Conservation (phyloP, 169 alveolate species). For the Plasmodium fragile region DNA sequence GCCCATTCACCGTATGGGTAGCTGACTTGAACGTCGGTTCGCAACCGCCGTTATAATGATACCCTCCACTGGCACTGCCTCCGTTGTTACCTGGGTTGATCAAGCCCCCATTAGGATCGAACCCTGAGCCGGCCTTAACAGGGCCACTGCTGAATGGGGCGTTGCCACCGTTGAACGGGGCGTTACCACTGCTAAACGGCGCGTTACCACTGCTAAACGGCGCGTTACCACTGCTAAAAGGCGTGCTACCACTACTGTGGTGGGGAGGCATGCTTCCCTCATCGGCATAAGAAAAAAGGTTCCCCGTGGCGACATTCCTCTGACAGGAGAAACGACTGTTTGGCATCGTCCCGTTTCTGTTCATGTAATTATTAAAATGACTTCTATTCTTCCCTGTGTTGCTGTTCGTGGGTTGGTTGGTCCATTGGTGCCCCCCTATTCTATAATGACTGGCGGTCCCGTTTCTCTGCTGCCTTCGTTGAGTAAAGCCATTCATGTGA, state of each 20-base stretch:
- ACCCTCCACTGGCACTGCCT: neutral
- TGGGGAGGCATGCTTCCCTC: neutral
- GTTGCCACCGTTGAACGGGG: neutral
- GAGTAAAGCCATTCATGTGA: neutral
- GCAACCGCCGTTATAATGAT: neutral
- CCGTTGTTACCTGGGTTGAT: neutral
- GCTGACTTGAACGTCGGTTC: neutral
- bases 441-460: neutral
- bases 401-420: neutral
- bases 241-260: neutral
- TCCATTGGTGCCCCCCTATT: neutral
- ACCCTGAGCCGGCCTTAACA: neutral
- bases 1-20: neutral
- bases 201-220: neutral
- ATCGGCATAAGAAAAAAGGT: neutral
- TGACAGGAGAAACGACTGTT: neutral
- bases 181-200: neutral
- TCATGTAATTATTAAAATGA: neutral
- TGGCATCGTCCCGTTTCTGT: neutral
- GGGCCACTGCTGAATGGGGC: neutral
- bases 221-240: neutral
- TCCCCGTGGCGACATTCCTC: neutral
- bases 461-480: neutral
- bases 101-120: neutral
- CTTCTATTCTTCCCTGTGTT: neutral